Evolutionary conservation across 23 red algal species (phyloP), one percentile per base, ranked within the genome.

Genomic region (Gracilariopsis chorda): DNA sequence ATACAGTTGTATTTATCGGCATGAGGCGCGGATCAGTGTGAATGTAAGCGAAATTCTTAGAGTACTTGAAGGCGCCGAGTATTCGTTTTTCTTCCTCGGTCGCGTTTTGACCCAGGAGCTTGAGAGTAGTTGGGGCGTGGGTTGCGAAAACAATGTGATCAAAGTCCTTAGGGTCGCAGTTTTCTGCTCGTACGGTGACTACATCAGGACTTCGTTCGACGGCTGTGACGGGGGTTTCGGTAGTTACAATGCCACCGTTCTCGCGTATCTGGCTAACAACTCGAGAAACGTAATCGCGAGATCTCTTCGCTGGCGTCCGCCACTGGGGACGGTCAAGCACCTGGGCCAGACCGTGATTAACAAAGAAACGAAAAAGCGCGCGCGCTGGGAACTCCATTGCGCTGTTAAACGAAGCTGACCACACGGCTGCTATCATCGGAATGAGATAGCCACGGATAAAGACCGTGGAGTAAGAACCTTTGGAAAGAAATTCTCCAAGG

Each of bases 301-400:
- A 95, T 46, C 93, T 58, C n/a, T 92, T 83, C 19, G 80, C 67
- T n/a, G 95, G 78, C 17, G 91, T 94, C 55, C 92, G 92, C 97
- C 97, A 99, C 60, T 94, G 90, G 4, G 97, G 97, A 35, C 97
- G 84, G 2, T 73, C 80, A 51, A 90, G 91, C 45, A 96, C 77
- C 65, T 95, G 97, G 43, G 93, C 92, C 64, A 99, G 91, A 21
- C 97, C 92, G 51, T 99, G 97, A 84, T 99, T 99, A 44, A 90
- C 60, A 49, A 99, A 99, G 69, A 99, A 99, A 20, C 73, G 84
- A 44, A 99, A 94, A 7, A 99, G 40, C 11, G 82, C 39, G 12
- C 51, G 63, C 51, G 92, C 91, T 27, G 97, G 97, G 81, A 98
- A 98, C 13, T 43, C 40, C 58, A 95, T 67, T 27, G 90, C 85